Conservation (phyloP, 148 eudicot species). For the Arctostaphylos glauca region DNA sequence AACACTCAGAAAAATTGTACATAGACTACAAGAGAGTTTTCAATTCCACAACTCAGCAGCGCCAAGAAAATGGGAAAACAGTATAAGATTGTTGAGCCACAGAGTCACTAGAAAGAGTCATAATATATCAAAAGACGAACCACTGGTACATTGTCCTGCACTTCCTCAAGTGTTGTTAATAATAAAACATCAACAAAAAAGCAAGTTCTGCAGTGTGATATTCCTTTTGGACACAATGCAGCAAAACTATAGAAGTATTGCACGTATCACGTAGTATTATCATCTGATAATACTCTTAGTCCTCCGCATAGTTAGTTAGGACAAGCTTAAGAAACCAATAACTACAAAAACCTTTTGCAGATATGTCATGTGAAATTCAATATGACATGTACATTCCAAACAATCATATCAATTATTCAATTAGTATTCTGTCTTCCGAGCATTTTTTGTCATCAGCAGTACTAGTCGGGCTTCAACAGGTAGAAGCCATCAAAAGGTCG, state of each 20-base stretch:
- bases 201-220: neutral
- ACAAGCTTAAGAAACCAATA: conserved; percentile 20
- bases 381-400: conserved; percentile 17
- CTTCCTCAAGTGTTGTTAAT: neutral
- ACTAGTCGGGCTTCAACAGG: conserved; percentile 5
- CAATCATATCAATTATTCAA: conserved; percentile 24
- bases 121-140: neutral
- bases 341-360: conserved; percentile 14
- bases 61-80: neutral
- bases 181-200: neutral
- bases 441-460: conserved; percentile 23
- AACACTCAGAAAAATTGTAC: neutral
- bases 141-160: neutral
- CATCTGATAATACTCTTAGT: conserved; percentile 9
- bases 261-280: neutral
- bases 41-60: neutral
- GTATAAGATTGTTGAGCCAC: neutral
- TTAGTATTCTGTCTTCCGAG: conserved; percentile 20
- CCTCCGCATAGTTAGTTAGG: conserved; percentile 14
- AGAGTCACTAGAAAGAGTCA: neutral
- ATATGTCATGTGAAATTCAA: conserved; percentile 15
- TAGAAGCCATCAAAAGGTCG: conserved; percentile 5
- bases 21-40: neutral
- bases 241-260: neutral
- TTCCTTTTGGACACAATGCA: neutral